Percentiles rank a stretch among this genome's conserved stretches.
phyloP scores from a whole-genome alignment of 305 asterid species.

The Salvia sclarea region DNA sequence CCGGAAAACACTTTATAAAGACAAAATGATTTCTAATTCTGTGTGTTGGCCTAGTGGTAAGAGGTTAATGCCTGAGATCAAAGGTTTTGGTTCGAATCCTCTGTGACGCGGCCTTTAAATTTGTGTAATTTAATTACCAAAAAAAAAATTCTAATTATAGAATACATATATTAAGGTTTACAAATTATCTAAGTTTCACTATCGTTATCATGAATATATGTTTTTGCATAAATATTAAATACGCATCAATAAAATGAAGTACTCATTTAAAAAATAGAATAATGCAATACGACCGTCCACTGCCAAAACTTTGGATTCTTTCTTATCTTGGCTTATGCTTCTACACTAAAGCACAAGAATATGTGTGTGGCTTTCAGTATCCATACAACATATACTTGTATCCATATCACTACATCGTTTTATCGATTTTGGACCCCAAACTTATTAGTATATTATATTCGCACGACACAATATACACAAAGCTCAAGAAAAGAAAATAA shows the following conservation, averaged over 20 bases:
- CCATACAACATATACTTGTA: neutral
- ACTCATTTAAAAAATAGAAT: neutral
- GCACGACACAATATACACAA: too few species aligned
- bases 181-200: neutral
- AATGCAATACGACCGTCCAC: constrained; percentile 7
- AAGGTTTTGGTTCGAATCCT: too few species aligned
- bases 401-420: neutral
- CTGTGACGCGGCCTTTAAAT: too few species aligned
- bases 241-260: neutral
- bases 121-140: too few species aligned
- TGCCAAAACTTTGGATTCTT: constrained; percentile 19
- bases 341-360: neutral
- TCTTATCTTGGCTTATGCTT: neutral
- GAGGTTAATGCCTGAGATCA: too few species aligned
- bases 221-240: neutral
- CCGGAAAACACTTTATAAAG: too few species aligned
- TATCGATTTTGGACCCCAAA: neutral
- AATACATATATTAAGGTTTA: too few species aligned
- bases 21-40: too few species aligned
- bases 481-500: too few species aligned
- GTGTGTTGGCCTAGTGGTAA: too few species aligned
- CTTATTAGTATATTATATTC: too few species aligned
- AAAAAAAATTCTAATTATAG: too few species aligned
- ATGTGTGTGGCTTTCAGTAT: neutral
- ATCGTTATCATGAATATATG: neutral